A percentile compares a stretch with the other conserved stretches of the same genome.
phyloP scores from a whole-genome alignment of 179 eudicot species.

The Drosera spatulata region DNA sequence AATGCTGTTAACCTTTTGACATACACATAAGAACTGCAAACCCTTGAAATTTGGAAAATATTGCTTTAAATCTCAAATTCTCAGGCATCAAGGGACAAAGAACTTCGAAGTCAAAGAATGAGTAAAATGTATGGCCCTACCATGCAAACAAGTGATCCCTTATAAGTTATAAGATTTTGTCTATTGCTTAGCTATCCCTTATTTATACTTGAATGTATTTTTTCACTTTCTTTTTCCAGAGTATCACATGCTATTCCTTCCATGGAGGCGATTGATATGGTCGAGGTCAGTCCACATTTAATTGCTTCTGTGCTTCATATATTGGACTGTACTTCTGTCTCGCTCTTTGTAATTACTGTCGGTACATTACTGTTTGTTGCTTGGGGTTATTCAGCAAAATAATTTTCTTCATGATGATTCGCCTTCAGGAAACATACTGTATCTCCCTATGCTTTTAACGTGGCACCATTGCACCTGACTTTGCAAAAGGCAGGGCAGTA shows the following conservation, averaged over 20 bases:
- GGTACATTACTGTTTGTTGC: background rate
- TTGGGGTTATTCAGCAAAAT: background rate
- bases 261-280: constrained; percentile 93
- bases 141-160: too few species aligned
- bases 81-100: too few species aligned
- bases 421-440: background rate
- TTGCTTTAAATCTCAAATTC: too few species aligned
- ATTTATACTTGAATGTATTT: background rate
- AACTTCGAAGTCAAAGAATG: too few species aligned
- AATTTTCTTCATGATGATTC: background rate
- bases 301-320: background rate
- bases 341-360: background rate
- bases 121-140: too few species aligned
- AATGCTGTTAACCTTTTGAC: too few species aligned
- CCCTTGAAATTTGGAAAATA: too few species aligned
- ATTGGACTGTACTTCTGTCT: background rate
- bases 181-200: background rate
- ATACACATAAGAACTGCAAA: too few species aligned
- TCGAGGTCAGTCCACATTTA: constrained; percentile 56
- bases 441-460: too few species aligned
- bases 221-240: constrained; percentile 27
- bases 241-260: constrained; percentile 94
- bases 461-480: too few species aligned
- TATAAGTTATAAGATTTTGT: too few species aligned
- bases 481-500: too few species aligned